Evolutionary conservation across 2,329 filamentous ascomycete species (phyloP), one percentile per base, ranked within the genome.

Genomic region (Tolypocladium tropicale): DNA sequence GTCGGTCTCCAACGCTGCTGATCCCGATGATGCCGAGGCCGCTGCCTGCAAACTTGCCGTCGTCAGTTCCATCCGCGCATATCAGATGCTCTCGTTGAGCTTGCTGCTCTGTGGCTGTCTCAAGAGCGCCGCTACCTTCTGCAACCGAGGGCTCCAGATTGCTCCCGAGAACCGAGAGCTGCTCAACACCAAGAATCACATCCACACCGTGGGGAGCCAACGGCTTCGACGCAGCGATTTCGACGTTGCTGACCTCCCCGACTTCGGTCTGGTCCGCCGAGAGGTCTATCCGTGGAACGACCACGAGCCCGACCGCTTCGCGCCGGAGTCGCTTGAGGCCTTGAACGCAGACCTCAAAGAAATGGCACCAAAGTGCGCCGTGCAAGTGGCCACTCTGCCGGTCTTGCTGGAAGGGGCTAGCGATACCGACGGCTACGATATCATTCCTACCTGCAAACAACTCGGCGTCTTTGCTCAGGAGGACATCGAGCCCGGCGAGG

Each of bases 391-490:
- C 0, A 80, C 86, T 34, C 74, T 99, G 5, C 94, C 93, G 1
- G 76, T 89, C 0, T 73, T 97, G 28, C 75, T 85, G 12, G 76
- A 80, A 52, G 74, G 75, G 28, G 80, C 78, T 4, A 80, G 79
- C 56, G 72, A 73, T 32, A 78, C 74, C 1, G 76, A 79, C 57
- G 66, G 65, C 30, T 76, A 76, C 61, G 74, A 77, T n/a, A 74
- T 74, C 43, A 79, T 78, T 18, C 74, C 77, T 10, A 86, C 81
- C 6, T 85, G 84, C 62, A 80, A 82, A 58, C 94, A 99, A 70
- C 80, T 99, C 0, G 94, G 94, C 5, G 80, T 99, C 4, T 97
- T 97, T 68, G 93, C 92, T 9, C 89, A 84, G 63, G 81, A 89
- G 60, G 86, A 95, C 61, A 89, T 97, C 39, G 73, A 76, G 0